These are phyloP conservation scores for Hypoxylon sp. DNA, from an alignment of 2,329 filamentous ascomycete genomes.

Conservation along the genomic window DNA sequence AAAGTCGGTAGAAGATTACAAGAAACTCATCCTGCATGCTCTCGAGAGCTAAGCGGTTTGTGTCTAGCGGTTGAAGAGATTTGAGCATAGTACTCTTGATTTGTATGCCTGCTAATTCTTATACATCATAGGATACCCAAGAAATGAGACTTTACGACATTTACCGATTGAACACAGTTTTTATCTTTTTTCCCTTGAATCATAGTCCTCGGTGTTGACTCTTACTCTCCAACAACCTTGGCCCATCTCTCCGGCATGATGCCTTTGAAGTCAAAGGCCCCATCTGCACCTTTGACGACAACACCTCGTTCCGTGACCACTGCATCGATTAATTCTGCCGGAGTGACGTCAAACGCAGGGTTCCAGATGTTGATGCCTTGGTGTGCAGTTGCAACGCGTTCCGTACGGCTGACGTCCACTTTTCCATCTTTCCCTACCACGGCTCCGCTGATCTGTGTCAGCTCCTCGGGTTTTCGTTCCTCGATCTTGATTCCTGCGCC, in stretches of 20 bases:
- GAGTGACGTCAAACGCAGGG: conserved; percentile 95
- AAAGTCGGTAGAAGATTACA: conserved; percentile 82
- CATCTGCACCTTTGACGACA: conserved; percentile 79
- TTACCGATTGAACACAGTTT: not conserved
- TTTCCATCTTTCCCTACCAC: conserved; percentile 73
- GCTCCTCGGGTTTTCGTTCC: conserved; percentile 82
- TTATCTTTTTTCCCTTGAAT: not conserved
- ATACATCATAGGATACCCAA: conserved; percentile 35
- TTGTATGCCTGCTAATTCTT: conserved; percentile 34
- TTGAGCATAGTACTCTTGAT: conserved; percentile 11
- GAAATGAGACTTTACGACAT: conserved; percentile 8
- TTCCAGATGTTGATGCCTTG: conserved; percentile 92
- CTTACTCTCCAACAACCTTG: conserved; percentile 50
- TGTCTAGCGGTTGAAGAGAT: conserved; percentile 8
- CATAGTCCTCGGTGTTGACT: not conserved
- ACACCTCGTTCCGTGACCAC: conserved; percentile 94
- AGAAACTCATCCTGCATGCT: conserved; percentile 74
- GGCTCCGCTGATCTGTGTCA: conserved; percentile 87
- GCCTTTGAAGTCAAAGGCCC: conserved; percentile 74
- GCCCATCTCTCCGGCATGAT: conserved; percentile 70
- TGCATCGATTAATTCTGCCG: conserved; percentile 87
- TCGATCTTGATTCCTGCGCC: conserved; percentile 91
- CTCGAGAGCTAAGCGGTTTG: conserved; percentile 51
- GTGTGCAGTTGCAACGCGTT: conserved; percentile 83
- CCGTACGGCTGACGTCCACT: conserved; percentile 73